phyloP scores from a whole-genome alignment of 352 stramenopile genomes.

The Elongisporangium anandrum region DNA sequence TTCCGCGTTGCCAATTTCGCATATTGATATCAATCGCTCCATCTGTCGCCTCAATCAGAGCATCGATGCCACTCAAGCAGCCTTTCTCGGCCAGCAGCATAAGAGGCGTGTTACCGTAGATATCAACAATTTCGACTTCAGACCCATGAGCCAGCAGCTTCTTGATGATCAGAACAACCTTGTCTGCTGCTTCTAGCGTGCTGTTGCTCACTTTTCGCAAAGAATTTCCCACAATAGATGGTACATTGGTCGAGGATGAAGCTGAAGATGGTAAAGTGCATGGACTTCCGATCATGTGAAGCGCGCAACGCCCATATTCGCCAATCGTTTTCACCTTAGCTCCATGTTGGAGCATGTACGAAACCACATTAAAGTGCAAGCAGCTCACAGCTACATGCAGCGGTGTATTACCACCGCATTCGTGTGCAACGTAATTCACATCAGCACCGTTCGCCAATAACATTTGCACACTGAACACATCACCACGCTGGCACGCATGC shows the following conservation, averaged over 20 bases:
- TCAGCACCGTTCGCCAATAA: conserved; percentile 81
- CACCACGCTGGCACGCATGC: conserved; percentile 79
- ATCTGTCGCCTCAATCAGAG: conserved; percentile 48
- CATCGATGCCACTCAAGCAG: conserved; percentile 65
- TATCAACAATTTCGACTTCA: conserved; percentile 58
- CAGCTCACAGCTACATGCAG: conserved; percentile 77
- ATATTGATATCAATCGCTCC: conserved; percentile 36
- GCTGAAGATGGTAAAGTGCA: conserved; percentile 53
- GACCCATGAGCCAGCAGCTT: conserved; percentile 77
- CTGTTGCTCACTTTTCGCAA: conserved; percentile 13
- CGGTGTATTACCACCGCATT: conserved; percentile 75
- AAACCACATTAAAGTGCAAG: conserved; percentile 84
- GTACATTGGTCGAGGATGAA: conserved; percentile 14
- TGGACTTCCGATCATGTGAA: conserved; percentile 77
- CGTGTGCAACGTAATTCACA: conserved; percentile 84
- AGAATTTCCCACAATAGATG: conserved; percentile 13
- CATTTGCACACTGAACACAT: conserved; percentile 86
- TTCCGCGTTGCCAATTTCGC: conserved; percentile 79
- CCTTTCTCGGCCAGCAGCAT: conserved; percentile 78
- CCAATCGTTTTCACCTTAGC: conserved; percentile 74
- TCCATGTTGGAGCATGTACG: conserved; percentile 82
- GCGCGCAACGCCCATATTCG: conserved; percentile 57
- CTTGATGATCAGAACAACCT: conserved; percentile 75
- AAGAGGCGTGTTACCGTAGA: conserved; percentile 79
- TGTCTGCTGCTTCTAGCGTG: conserved; percentile 42